Evolutionary conservation across 495 filamentous ascomycete species (phyloP).

Genomic region (Jackrogersella multiformis): DNA sequence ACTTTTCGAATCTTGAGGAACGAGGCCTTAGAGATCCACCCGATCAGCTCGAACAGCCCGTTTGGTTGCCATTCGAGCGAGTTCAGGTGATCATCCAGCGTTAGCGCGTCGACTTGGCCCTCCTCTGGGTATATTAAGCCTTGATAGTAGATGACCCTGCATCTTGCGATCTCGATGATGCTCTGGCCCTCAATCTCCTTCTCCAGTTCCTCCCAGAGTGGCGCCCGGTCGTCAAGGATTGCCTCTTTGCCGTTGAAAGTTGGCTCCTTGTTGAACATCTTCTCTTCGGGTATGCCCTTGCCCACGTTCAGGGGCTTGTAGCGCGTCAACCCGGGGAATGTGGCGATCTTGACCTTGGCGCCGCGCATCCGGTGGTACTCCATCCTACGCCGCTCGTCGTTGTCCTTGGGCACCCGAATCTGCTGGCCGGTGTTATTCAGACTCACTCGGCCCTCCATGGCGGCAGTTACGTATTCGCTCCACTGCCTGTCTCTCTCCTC

Average conservation of each 20-base stretch:
- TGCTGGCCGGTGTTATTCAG: background rate
- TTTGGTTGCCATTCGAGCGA: background rate
- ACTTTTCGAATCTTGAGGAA: background rate
- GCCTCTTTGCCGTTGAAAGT: background rate
- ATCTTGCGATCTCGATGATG: constrained; percentile 36
- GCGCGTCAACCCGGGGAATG: constrained; percentile 52
- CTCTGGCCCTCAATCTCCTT: constrained; percentile 37
- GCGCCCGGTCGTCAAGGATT: background rate
- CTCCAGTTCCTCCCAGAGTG: too few species aligned
- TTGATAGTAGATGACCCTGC: constrained; percentile 52
- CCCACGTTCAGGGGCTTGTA: constrained; percentile 42
- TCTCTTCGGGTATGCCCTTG: background rate
- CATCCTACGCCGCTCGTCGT: constrained; percentile 9
- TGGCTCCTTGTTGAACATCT: too few species aligned
- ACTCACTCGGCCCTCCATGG: background rate
- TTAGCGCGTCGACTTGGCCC: background rate
- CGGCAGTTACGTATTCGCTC: constrained; percentile 1
- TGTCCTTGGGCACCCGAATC: constrained; percentile 13
- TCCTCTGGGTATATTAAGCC: constrained; percentile 33
- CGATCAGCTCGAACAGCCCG: background rate
- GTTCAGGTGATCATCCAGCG: constrained; percentile 31
- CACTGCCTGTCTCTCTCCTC: constrained; percentile 25
- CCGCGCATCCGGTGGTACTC: constrained; percentile 45
- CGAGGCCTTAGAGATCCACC: background rate
- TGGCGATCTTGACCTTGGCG: constrained; percentile 52